Evolutionary conservation across 441 rosid species (phyloP), one percentile per base, ranked within the genome.

Genomic region (Populus hybrid): DNA sequence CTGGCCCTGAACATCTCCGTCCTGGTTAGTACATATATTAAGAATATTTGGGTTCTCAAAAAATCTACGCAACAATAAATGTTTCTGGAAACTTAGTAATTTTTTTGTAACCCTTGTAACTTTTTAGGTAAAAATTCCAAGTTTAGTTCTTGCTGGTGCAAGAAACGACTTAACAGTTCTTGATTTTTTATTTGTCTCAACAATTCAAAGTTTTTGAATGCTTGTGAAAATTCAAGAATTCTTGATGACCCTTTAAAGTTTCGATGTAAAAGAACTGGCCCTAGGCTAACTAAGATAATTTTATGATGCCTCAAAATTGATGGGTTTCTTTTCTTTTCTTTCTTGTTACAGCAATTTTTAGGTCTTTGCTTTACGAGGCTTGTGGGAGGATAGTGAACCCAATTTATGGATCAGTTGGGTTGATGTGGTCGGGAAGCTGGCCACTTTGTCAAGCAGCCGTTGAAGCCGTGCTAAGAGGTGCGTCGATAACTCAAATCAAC

Each of bases 351-450:
- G 93, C 86, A 46, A 83, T 87, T 69, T 90, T 88, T 38, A 86
- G 86, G 83, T 90, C 93, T 38, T 78, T 90, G 67, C 74, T 90
- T 4, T 90, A 90, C 36, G 93, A 90, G 85, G 93, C 93, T 0
- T 88, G 91, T 57, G 93, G 93, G 10, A 83, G 93, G 70, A 83
- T 88, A 16, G 87, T 88, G 40, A 86, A 90, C 79, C 91, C 93
- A 10, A 81, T 90, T 72, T 83, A 82, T 21, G 93, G 93, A 2
- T 88, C 91, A 9, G 88, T 84, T 7, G 93, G 93, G 35, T 70
- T 90, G 78, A 71, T 88, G 6, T 88, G 89, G 89, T 86, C 89
- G 5, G 91, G 93, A 1, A 85, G 85, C 76, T 90, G 91, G 93
- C 82, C 68, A 24, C 86, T 85, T 20, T 90, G 93, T 79, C 88